Percentiles rank a stretch among this genome's conserved stretches.
Evolutionary conservation across 2,329 filamentous ascomycete species (phyloP).

Genomic region (Penicillium sp.): DNA sequence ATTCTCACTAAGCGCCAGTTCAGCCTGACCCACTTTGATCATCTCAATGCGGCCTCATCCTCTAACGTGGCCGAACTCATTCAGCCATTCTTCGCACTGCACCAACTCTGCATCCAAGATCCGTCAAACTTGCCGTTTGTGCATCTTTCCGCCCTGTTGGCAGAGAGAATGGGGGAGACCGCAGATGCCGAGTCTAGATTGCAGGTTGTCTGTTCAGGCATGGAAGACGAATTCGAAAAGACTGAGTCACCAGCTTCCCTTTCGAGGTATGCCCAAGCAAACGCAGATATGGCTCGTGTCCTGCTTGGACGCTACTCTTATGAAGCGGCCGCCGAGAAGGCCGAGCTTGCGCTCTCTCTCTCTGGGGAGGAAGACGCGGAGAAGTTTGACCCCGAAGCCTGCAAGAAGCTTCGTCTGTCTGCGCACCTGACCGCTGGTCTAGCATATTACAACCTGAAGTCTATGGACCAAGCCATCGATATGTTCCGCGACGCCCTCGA

Average conservation of each 20-base stretch:
- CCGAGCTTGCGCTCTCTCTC: conserved; percentile 76
- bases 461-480: conserved; percentile 67
- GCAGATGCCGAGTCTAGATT: conserved; percentile 63
- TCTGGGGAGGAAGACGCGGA: conserved; percentile 70
- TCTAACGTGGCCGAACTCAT: conserved; percentile 64
- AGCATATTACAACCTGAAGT: conserved; percentile 69
- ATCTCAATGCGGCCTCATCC: conserved; percentile 59
- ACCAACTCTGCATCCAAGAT: conserved; percentile 71
- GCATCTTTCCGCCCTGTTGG: conserved; percentile 76
- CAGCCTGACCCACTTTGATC: conserved; percentile 77
- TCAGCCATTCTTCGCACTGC: conserved; percentile 83
- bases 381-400: conserved; percentile 60
- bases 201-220: conserved; percentile 63
- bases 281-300: conserved; percentile 81
- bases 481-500: conserved; percentile 79
- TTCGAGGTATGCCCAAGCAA: conserved; percentile 75
- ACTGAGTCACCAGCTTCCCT: conserved; percentile 75
- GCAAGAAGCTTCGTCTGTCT: conserved; percentile 72
- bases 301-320: conserved; percentile 70
- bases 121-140: conserved; percentile 70
- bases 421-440: conserved; percentile 83
- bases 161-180: conserved; percentile 75
- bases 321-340: conserved; percentile 71
- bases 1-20: conserved; percentile 75
- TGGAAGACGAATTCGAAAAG: conserved; percentile 81